phyloP scores from a whole-genome alignment of 768 basidiomycete genomes.

The Tricholomella constricta region DNA sequence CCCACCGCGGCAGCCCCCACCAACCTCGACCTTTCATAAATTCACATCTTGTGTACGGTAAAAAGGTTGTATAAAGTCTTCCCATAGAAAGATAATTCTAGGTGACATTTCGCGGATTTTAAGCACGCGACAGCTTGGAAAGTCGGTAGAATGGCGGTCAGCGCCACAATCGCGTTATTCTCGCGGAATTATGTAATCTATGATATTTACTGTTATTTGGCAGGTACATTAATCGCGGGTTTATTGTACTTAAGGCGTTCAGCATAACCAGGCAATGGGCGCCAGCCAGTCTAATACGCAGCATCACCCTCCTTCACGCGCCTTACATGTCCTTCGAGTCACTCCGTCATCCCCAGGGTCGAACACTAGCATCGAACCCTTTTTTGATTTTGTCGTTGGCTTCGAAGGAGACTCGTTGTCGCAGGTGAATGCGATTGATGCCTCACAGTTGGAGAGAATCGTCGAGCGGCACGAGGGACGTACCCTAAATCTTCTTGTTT shows the following conservation, averaged over 20 bases:
- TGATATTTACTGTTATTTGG: conserved; percentile 16
- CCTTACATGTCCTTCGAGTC: conserved; percentile 86
- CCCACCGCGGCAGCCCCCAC: no score
- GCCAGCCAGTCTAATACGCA: conserved; percentile 69
- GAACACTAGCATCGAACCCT: conserved; percentile 81
- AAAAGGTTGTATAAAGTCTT: no score
- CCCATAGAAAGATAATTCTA: no score
- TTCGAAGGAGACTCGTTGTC: conserved; percentile 70
- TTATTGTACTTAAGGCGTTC: no score
- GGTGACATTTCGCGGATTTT: no score
- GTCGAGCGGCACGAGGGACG: conserved; percentile 81
- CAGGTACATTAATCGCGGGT: no score
- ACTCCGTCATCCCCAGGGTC: conserved; percentile 90
- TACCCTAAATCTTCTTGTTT: conserved; percentile 71
- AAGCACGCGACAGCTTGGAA: no score
- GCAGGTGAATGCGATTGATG: conserved; percentile 60
- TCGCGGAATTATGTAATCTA: no score
- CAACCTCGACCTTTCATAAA: no score
- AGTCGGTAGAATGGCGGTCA: no score
- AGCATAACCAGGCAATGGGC: conserved; percentile 62
- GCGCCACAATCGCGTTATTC: no score
- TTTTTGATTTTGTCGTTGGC: conserved; percentile 97
- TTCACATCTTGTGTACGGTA: no score
- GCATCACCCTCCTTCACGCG: conserved; percentile 56
- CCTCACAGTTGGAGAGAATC: conserved; percentile 71